Conservation (phyloP, 352 stramenopile genomes). For the Pythium utonaiense region DNA sequence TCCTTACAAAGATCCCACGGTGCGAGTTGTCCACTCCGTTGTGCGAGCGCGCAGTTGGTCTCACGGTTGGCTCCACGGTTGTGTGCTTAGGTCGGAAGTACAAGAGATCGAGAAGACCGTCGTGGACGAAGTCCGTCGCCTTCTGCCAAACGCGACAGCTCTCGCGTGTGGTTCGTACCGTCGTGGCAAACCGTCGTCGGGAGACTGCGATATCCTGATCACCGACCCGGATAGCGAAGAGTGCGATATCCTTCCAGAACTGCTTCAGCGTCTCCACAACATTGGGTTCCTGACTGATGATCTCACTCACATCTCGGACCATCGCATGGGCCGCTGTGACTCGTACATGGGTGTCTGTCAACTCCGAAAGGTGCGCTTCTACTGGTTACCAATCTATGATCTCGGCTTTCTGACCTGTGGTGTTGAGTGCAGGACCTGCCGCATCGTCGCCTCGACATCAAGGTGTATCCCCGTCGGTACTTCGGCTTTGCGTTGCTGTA, state of each 20-base stretch:
- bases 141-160: conserved; percentile 59
- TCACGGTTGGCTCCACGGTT: too few species aligned
- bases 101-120: conserved; percentile 71
- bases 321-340: conserved; percentile 51
- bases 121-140: conserved; percentile 56
- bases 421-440: conserved; percentile 27
- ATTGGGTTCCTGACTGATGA: conserved; percentile 75
- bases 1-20: conserved; percentile 76
- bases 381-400: background rate
- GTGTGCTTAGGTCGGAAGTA: conserved; percentile 54
- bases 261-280: conserved; percentile 59
- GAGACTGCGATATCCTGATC: conserved; percentile 80
- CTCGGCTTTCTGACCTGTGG: too few species aligned
- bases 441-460: conserved; percentile 80
- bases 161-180: conserved; percentile 79
- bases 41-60: background rate
- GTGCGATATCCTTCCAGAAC: conserved; percentile 61
- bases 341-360: conserved; percentile 88
- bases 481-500: conserved; percentile 87
- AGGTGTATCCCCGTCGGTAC: conserved; percentile 76
- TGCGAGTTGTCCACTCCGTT: conserved; percentile 3
- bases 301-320: conserved; percentile 56
- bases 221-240: conserved; percentile 66
- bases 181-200: conserved; percentile 60
- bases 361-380: conserved; percentile 38